Evolutionary conservation across 257 asterid species (phyloP), one percentile per base, ranked within the genome.

Genomic region (Solanum commersonii): DNA sequence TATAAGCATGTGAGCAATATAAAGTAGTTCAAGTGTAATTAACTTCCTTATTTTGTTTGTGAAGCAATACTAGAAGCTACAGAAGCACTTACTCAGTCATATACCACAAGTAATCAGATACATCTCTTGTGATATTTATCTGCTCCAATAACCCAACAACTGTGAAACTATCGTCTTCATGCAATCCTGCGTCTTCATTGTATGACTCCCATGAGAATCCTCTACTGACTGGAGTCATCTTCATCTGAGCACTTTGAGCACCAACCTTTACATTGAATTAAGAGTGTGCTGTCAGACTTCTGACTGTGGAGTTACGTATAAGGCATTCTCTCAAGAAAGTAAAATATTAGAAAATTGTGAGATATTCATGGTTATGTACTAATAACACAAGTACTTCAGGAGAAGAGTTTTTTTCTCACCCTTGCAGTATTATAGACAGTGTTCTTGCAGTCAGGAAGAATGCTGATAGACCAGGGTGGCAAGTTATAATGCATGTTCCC

Each of bases 391-490:
- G 85, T 79, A 74, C 33, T 76, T 3, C 35, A 20, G 71, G 60
- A 67, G 5, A 67, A 85, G 63, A 10, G 59, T 67, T 46, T 77
- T 68, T 88, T 88, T 49, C 96, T 92, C 91, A 97, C 99, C 95
- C 98, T 94, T 85, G 99, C 99, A 34, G 99, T 97, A 89, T 97
- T 97, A 83, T 95, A 97, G 71, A 97, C 97, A 18, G 98, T 93
- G 93, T 95, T 85, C 91, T 92, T 96, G 99, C 99, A 97, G 89
- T 95, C 98, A 0, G 99, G 99, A 91, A 96, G 98, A 87, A 97
- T 96, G 94, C 99, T 97, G 87, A 97, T 93, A 56, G 99, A 97
- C 99, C 99, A 97, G 16, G 99, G 98, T 77, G 99, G 99, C 88
- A 97, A 91, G 89, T 96, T 93, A 92, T 96, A 96, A 85, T 96